These are phyloP conservation scores for Blastocystis sp. DNA, from an alignment of 352 stramenopile genomes.

Conservation along the genomic window DNA sequence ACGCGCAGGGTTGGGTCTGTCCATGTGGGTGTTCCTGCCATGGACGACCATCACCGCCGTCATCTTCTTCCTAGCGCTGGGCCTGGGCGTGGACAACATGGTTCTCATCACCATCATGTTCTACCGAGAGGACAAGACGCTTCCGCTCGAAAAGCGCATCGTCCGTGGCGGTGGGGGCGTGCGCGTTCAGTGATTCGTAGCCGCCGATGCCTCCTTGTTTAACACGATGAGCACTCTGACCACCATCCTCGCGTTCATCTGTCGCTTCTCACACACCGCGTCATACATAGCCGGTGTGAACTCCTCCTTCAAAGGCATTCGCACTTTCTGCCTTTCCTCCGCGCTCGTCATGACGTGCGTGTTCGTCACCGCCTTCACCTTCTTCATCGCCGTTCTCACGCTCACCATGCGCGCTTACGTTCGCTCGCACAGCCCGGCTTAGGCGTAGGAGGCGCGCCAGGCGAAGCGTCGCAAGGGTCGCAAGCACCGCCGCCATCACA, in stretches of 20 bases:
- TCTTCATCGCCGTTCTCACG: background rate
- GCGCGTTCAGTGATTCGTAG: background rate
- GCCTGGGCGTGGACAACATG: constrained; percentile 61
- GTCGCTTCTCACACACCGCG: background rate
- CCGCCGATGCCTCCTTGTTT: constrained; percentile 16
- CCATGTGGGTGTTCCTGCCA: constrained; percentile 29
- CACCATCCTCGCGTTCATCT: constrained; percentile 55
- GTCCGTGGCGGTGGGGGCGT: background rate
- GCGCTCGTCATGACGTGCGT: constrained; percentile 48
- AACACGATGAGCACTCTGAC: constrained; percentile 54
- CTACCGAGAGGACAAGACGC: constrained; percentile 24
- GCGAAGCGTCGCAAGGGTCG: background rate
- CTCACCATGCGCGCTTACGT: background rate
- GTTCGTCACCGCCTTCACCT: constrained; percentile 40
- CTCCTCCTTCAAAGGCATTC: constrained; percentile 53
- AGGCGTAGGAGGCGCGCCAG: constrained; percentile 8
- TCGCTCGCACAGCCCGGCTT: too few species aligned
- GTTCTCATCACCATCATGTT: constrained; percentile 53
- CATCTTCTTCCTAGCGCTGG: constrained; percentile 49
- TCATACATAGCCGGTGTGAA: constrained; percentile 50
- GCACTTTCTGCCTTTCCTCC: constrained; percentile 61
- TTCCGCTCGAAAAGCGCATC: background rate
- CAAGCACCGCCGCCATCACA: background rate
- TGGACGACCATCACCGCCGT: constrained; percentile 65
- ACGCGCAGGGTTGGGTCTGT: constrained; percentile 5